Base-by-base conservation (phyloP, 768 basidiomycete genomes). In the Hypholoma fasciculare region DNA sequence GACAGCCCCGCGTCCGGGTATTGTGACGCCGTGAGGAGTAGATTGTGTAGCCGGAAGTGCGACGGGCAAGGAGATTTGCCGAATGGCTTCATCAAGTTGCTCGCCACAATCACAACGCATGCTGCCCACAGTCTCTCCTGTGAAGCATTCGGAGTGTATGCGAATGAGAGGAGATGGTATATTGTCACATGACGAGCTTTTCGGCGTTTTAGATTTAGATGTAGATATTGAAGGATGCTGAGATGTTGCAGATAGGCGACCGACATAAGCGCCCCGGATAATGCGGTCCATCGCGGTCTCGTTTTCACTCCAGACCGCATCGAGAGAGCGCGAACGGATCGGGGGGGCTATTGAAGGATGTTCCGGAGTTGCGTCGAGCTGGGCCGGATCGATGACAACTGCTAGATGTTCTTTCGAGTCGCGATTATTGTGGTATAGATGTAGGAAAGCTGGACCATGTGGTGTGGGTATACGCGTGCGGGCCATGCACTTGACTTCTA, bases 101-200 rank as follows among this genome's bases (percentile, higher is more conserved):
- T 98, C 96, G 13, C 97, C 97, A 68, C 97, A 99, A 72, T 99
- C 97, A 69, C 97, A 99, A 34, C 97, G 89, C 91, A 97, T 95
- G 79, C 94, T 88, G 26, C 97, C 97, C 58, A 98, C 85, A 7
- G 96, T 98, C 73, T 98, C 97, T 27, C 97, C 97, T 0, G 97
- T 99, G 75, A 94, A 98, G 72, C 97, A 99, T 72, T 99, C 97
- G 27, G 94, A 97, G 73, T 99, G 97, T 51, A 99, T 94, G 39
- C 97, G 88, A 44, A 99, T 87, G 52, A 98, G 84, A 0, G 97
- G 94, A 0, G 88, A 74, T 1, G 90, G 90, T 37, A 88, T 69
- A 43, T 68, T 64, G 56, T 77, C 54, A 57, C 58, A 36, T 62
- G 43, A 30, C 54, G 61, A 60, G 46, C 56, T 56, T 5, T 55